A percentile compares a stretch with the other conserved stretches of the same genome.
These are phyloP conservation scores for Xylaria nigripes DNA, from an alignment of 495 filamentous ascomycete species.

Conservation along the genomic window DNA sequence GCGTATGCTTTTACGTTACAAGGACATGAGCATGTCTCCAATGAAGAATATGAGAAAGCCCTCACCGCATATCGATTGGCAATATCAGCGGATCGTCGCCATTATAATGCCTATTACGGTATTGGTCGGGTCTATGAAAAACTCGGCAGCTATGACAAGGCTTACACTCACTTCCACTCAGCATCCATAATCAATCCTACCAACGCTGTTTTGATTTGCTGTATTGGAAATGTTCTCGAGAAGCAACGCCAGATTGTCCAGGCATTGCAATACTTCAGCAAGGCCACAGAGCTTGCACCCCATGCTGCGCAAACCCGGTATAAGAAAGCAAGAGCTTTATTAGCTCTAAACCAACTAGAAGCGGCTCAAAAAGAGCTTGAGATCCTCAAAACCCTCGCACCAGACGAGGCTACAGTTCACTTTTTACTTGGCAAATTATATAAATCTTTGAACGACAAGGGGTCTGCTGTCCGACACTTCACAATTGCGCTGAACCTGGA, in stretches of 20 bases:
- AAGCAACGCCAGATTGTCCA: constrained; percentile 70
- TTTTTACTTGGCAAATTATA: constrained; percentile 84
- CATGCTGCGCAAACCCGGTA: constrained; percentile 72
- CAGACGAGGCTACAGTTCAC: constrained; percentile 92
- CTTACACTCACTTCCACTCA: constrained; percentile 81
- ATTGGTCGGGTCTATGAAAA: constrained; percentile 90
- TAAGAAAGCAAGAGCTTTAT: constrained; percentile 81
- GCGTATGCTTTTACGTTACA: constrained; percentile 94
- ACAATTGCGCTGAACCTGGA: constrained; percentile 92
- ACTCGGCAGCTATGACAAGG: constrained; percentile 84
- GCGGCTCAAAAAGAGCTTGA: constrained; percentile 70
- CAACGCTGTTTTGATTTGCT: constrained; percentile 82
- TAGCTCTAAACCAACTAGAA: constrained; percentile 63
- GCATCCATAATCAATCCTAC: constrained; percentile 83
- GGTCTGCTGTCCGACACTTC: constrained; percentile 78
- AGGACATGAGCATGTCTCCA: constrained; percentile 92
- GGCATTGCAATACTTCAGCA: constrained; percentile 70
- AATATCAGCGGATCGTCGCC: constrained; percentile 73
- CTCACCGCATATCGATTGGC: constrained; percentile 73
- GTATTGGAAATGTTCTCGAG: constrained; percentile 82
- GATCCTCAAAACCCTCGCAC: constrained; percentile 78
- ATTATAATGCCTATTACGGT: constrained; percentile 97
- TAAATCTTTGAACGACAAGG: constrained; percentile 70
- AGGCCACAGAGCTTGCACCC: constrained; percentile 75
- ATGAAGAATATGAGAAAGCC: constrained; percentile 95